These are phyloP conservation scores for Dichomitus squalens DNA, from an alignment of 1,284 basidiomycete species.

Conservation along the genomic window DNA sequence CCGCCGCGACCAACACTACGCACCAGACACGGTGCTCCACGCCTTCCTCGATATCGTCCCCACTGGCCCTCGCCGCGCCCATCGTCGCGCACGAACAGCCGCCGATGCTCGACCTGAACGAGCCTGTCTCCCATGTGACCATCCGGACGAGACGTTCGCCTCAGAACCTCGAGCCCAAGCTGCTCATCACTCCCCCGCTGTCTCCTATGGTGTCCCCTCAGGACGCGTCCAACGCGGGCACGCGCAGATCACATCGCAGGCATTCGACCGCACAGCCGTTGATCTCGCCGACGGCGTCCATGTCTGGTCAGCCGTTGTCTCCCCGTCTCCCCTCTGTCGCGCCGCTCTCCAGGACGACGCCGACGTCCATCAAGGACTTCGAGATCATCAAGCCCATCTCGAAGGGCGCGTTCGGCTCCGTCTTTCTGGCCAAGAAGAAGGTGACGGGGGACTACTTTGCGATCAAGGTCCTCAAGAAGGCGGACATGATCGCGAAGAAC, in stretches of 20 bases:
- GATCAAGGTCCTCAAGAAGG: constrained; percentile 99
- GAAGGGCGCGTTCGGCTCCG: constrained; percentile 98
- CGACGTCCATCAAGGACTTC: constrained; percentile 98
- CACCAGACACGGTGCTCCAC: constrained; percentile 80
- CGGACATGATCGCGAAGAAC: constrained; percentile 99
- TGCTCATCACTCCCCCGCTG: constrained; percentile 71
- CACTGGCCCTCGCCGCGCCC: constrained; percentile 77
- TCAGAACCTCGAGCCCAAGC: constrained; percentile 67
- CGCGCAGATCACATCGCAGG: constrained; percentile 63
- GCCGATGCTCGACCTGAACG: constrained; percentile 66
- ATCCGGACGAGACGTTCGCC: constrained; percentile 54
- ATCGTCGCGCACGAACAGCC: constrained; percentile 72
- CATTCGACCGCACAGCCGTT: constrained; percentile 72
- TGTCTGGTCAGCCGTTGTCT: constrained; percentile 72
- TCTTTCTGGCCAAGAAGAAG: constrained; percentile 98
- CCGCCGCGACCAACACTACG: constrained; percentile 40
- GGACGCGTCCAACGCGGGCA: constrained; percentile 42
- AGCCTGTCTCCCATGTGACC: constrained; percentile 36
- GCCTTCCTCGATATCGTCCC: constrained; percentile 82
- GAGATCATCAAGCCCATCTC: constrained; percentile 99
- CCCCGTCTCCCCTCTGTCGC: constrained; percentile 83
- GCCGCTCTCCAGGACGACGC: constrained; percentile 77
- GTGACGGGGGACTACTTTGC: constrained; percentile 98
- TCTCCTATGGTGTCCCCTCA: constrained; percentile 69
- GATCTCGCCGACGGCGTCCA: constrained; percentile 54